Percentiles rank a stretch among this genome's conserved stretches.
Evolutionary conservation across 2,329 filamentous ascomycete genomes (phyloP).

Genomic region (Aspergillus unguis): DNA sequence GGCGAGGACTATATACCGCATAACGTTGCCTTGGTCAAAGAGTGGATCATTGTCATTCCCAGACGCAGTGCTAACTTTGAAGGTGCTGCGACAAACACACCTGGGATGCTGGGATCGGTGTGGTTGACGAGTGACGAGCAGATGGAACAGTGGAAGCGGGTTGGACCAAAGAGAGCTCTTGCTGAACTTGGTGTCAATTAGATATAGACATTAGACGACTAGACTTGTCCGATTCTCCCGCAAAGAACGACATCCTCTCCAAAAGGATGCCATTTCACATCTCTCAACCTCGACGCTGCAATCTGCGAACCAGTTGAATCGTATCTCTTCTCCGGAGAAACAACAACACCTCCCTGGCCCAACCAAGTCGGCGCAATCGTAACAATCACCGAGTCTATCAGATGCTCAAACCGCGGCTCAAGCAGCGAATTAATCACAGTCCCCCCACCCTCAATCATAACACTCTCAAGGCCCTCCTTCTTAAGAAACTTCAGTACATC

Average conservation of each 20-base stretch:
- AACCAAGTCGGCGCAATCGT: conserved; percentile 88
- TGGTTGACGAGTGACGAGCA: conserved; percentile 30
- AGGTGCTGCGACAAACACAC: conserved; percentile 44
- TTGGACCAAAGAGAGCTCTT: conserved; percentile 38
- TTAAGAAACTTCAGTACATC: conserved; percentile 57
- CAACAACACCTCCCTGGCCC: conserved; percentile 73
- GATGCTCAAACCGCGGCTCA: conserved; percentile 48
- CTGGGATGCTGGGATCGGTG: conserved; percentile 46
- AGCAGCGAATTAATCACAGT: conserved; percentile 77
- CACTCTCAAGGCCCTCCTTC: conserved; percentile 60
- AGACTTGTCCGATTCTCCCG: conserved; percentile 50
- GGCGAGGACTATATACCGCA: conserved; percentile 32
- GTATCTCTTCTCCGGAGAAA: conserved; percentile 62
- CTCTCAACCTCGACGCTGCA: conserved; percentile 55
- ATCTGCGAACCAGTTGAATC: conserved; percentile 54
- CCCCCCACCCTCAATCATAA: conserved; percentile 90
- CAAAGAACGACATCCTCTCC: conserved; percentile 79
- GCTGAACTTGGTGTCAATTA: conserved; percentile 31
- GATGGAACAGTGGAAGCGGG: conserved; percentile 37
- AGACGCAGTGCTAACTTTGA: conserved; percentile 35
- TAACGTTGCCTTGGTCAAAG: conserved; percentile 45
- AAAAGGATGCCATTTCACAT: conserved; percentile 71
- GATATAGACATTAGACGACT: not conserved
- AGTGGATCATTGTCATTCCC: conserved; percentile 50
- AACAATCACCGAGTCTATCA: conserved; percentile 74